Evolutionary conservation across 768 basidiomycete species (phyloP), one percentile per base, ranked within the genome.

Genomic region (Lyophyllum semitale): DNA sequence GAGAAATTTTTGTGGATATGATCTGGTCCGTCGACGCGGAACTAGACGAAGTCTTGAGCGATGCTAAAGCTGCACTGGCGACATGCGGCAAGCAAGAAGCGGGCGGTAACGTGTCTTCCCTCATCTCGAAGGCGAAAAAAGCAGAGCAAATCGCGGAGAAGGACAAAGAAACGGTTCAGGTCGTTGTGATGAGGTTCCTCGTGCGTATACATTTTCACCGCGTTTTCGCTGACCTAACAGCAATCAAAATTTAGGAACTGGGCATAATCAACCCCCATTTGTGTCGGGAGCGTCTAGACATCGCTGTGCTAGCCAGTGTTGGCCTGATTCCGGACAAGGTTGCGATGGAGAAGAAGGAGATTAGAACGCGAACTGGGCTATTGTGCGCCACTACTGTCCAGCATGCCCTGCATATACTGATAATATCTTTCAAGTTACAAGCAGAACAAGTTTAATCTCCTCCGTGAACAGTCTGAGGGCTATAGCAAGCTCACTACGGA

Each of bases 401-500:
- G 3, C 35, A 8, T 32, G 37, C 41, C 27, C 8, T 44, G 33
- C 49, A 54, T 57, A 46, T 27, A 48, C 50, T 43, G 38, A 48
- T 22, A 23, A 53, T 32, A n/a, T 45, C 23, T 23, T 17, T 50
- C n/a, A 66, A 95, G 93, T 68, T 96, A 95, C 77, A 95, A 94
- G 71, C 96, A 99, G 71, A 94, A 94, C 75, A 99, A 98, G 72
- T 96, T 95, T 78, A 99, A 98, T 67, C 83, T 99, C 35, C 83
- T 98, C 15, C 89, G 97, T 33, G 97, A 99, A 74, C 93, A 97
- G 64, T 95, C 95, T 0, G 96, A 98, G 75, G 97, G 97, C 8
- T 99, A 94, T 74, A 93, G 93, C 68, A 95, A 95, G 70, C 84
- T 98, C 29, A 84, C 88, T 25, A 84, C 89, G 9, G 93, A 98